A percentile compares a stretch with the other conserved stretches of the same genome.
Evolutionary conservation across 2,329 filamentous ascomycete genomes (phyloP).

Genomic region (Neopestalotiopsis rosae): DNA sequence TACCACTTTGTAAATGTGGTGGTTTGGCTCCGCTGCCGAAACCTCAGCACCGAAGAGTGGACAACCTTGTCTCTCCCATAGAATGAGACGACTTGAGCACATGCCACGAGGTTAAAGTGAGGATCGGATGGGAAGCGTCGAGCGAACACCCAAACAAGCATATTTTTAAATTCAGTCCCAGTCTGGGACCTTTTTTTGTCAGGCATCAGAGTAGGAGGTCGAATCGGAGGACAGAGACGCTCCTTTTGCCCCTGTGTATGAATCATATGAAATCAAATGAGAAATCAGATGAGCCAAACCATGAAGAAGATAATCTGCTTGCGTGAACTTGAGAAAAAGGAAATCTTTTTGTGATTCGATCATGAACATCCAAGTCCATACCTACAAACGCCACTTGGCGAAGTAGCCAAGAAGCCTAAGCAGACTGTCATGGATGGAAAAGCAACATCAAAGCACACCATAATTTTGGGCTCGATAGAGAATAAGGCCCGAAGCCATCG

Average conservation of each 20-base stretch:
- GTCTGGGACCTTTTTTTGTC: constrained; percentile 2
- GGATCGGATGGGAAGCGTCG: constrained; percentile 64
- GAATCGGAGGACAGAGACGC: constrained; percentile 17
- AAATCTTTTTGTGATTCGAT: no score
- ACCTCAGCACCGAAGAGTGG: constrained; percentile 72
- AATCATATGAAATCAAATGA: constrained; percentile 16
- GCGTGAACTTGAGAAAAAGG: neutral
- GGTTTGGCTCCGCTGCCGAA: constrained; percentile 67
- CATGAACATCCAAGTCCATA: no score
- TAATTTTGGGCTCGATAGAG: no score
- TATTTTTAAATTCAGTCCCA: constrained; percentile 19
- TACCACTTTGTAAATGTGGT: constrained; percentile 53
- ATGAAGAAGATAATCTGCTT: neutral
- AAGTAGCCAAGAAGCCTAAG: no score
- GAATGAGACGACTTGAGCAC: constrained; percentile 47
- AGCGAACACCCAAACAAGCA: constrained; percentile 55
- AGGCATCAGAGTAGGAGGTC: constrained; percentile 14
- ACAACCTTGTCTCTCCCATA: neutral
- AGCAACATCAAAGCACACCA: no score
- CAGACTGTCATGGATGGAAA: no score
- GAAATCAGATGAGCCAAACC: neutral
- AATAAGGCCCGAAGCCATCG: neutral
- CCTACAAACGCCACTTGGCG: no score
- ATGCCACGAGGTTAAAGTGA: constrained; percentile 76
- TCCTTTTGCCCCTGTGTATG: constrained; percentile 19